A percentile compares a stretch with the other conserved stretches of the same genome.
Evolutionary conservation across 345 rosid species (phyloP).

Genomic region (Mallotus nudiflorus): DNA sequence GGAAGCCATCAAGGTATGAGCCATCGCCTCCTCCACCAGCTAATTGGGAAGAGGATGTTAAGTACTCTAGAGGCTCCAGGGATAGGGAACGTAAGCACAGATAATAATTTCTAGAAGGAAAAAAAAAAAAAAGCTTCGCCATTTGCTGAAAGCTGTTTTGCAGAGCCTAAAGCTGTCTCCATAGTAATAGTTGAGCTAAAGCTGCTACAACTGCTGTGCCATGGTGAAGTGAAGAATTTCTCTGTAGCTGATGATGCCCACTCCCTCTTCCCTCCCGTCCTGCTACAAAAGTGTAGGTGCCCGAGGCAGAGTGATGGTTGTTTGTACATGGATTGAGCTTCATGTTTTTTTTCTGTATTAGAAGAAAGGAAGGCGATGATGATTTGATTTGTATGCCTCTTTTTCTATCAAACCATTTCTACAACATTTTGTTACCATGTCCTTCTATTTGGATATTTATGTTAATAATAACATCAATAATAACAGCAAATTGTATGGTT

Average conservation of each 20-base stretch:
- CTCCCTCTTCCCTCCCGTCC: no score
- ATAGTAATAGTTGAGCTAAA: no score
- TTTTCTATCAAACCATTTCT: not conserved
- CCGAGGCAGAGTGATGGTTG: not conserved
- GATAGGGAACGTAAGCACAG: conserved; percentile 45
- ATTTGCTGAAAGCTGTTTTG: no score
- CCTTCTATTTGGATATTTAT: not conserved
- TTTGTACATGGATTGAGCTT: not conserved
- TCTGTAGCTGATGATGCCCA: no score
- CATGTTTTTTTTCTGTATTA: no score
- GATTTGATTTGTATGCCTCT: not conserved
- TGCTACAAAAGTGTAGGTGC: no score
- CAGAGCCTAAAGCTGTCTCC: no score
- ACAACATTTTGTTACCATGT: not conserved
- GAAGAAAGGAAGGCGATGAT: not conserved
- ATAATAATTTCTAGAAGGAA: conserved; percentile 14
- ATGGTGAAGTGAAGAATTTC: no score
- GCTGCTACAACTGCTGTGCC: no score
- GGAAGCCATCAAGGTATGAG: conserved; percentile 83
- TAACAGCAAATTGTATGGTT: no score
- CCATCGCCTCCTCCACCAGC: conserved; percentile 52
- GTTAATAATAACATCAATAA: not conserved
- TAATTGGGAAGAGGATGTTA: conserved; percentile 45
- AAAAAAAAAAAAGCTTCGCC: no score
- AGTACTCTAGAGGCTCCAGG: conserved; percentile 38